Conservation (phyloP, 2,329 filamentous ascomycete species). For the Colletotrichum sp. region DNA sequence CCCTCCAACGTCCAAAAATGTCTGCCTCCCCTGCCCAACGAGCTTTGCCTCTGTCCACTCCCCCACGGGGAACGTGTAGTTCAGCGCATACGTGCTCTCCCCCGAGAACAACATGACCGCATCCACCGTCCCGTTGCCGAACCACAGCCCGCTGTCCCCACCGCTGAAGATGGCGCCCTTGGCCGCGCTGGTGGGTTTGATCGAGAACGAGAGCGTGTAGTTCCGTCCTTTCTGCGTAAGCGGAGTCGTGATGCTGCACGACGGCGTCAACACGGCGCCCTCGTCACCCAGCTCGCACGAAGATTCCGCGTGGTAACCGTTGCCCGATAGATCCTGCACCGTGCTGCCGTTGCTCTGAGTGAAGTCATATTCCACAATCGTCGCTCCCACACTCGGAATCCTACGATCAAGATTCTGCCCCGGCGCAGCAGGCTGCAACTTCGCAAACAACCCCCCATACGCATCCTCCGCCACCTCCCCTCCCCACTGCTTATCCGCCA, state of each 20-base stretch:
- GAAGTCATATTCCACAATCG: constrained; percentile 23
- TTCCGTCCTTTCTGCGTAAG: constrained; percentile 59
- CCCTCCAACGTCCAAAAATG: constrained; percentile 13
- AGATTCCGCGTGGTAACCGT: constrained; percentile 22
- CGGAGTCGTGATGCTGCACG: constrained; percentile 51
- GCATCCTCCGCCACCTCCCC: constrained; percentile 18
- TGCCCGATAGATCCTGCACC: constrained; percentile 24
- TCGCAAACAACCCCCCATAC: constrained; percentile 12
- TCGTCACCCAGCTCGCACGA: not conserved
- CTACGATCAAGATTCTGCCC: constrained; percentile 27
- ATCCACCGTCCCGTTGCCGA: constrained; percentile 18
- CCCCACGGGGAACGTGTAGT: constrained; percentile 21
- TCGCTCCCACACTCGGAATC: constrained; percentile 17
- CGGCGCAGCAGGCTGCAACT: constrained; percentile 23
- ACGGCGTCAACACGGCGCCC: constrained; percentile 32
- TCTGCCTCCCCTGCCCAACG: constrained; percentile 8
- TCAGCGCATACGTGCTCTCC: constrained; percentile 20
- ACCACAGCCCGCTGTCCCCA: constrained; percentile 21
- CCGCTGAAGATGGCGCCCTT: constrained; percentile 17
- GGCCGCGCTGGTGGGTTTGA: constrained; percentile 27
- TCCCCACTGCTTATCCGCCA: constrained; percentile 32
- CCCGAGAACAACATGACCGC: constrained; percentile 20
- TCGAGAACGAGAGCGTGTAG: constrained; percentile 56
- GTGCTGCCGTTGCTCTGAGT: not conserved
- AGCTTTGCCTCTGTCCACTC: constrained; percentile 15